Evolutionary conservation across 2,329 filamentous ascomycete species (phyloP).

Genomic region (Phialophora expanda): DNA sequence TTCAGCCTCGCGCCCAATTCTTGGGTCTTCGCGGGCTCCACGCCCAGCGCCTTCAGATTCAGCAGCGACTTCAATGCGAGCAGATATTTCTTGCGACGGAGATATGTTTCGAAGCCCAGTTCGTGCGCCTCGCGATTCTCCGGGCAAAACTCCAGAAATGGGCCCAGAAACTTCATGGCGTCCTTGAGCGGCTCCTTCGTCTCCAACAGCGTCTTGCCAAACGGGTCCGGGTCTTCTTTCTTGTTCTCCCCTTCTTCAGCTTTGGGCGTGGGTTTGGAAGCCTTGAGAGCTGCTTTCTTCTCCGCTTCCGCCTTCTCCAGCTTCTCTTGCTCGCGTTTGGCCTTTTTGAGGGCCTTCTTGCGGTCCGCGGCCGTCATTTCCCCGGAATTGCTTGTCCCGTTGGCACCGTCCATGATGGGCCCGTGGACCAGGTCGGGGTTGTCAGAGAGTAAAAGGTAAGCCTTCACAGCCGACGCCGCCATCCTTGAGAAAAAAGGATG

Average conservation of each 20-base stretch:
- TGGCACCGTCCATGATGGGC: constrained; percentile 60
- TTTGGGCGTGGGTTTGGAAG: constrained; percentile 65
- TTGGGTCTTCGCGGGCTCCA: constrained; percentile 73
- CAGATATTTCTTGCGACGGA: constrained; percentile 85
- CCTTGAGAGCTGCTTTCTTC: constrained; percentile 84
- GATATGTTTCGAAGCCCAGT: constrained; percentile 86
- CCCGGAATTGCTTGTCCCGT: constrained; percentile 57
- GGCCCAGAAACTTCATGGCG: constrained; percentile 82
- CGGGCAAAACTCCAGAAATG: constrained; percentile 80
- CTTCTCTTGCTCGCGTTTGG: constrained; percentile 77
- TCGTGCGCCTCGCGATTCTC: constrained; percentile 81
- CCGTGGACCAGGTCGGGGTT: constrained; percentile 70
- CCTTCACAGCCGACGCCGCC: constrained; percentile 77
- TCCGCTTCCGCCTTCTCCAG: constrained; percentile 80
- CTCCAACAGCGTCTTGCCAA: constrained; percentile 77
- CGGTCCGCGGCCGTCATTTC: constrained; percentile 65
- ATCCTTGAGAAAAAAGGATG: constrained; percentile 91
- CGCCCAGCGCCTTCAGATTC: constrained; percentile 71
- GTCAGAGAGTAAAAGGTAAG: constrained; percentile 81
- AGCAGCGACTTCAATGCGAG: constrained; percentile 86
- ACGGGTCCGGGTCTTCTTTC: constrained; percentile 89
- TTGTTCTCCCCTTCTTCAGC: constrained; percentile 64
- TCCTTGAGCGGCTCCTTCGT: constrained; percentile 83
- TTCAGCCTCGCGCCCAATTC: constrained; percentile 75
- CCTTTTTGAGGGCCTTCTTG: constrained; percentile 90